Evolutionary conservation across 371 early-diverging fungal species (phyloP).

Genomic region (Mortierella sp.): DNA sequence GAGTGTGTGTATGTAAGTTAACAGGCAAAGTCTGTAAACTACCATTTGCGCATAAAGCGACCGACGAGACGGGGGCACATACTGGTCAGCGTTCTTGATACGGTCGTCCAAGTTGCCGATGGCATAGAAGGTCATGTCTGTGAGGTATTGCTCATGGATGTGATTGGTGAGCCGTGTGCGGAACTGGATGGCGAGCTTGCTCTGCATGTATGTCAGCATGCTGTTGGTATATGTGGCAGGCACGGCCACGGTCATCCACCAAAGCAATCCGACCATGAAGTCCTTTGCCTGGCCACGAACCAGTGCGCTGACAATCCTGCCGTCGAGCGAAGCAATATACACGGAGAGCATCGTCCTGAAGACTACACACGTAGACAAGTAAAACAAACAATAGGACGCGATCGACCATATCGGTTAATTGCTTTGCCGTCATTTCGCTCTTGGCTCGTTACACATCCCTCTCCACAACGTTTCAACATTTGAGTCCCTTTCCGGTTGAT

Average conservation of each 20-base stretch:
- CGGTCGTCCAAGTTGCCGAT: constrained; percentile 86
- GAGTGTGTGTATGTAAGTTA: too few species aligned
- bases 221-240: constrained; percentile 97
- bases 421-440: too few species aligned
- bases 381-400: constrained; percentile 2
- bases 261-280: constrained; percentile 82
- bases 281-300: constrained; percentile 82
- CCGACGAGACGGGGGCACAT: constrained; percentile 19
- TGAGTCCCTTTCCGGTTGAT: too few species aligned
- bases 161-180: constrained; percentile 86
- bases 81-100: constrained; percentile 91
- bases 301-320: constrained; percentile 90
- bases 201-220: constrained; percentile 88
- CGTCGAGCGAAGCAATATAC: constrained; percentile 92
- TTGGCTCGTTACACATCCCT: too few species aligned
- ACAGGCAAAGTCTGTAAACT: too few species aligned
- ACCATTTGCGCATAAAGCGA: too few species aligned
- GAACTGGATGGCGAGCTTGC: constrained; percentile 87
- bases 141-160: constrained; percentile 86
- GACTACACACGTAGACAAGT: constrained; percentile 57
- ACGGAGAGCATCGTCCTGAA: constrained; percentile 87
- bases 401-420: too few species aligned
- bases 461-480: too few species aligned
- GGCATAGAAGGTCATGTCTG: constrained; percentile 89
- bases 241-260: constrained; percentile 94